Evolutionary conservation across 2,329 filamentous ascomycete genomes (phyloP).

Genomic region (Neospermospora avenae): DNA sequence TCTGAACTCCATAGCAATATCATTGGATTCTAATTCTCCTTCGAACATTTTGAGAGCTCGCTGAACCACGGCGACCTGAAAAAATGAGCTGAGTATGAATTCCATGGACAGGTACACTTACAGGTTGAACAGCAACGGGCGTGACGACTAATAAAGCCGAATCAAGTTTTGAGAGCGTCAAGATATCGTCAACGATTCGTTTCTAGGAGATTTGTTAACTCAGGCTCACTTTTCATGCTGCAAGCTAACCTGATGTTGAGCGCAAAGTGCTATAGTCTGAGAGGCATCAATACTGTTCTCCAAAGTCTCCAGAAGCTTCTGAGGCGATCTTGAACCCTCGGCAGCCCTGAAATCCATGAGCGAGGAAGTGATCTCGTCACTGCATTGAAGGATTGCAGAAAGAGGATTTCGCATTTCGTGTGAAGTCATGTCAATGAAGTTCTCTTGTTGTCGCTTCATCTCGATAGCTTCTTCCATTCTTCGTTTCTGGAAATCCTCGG

Average conservation of each 20-base stretch:
- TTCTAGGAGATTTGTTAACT: slow-evolving; percentile 48
- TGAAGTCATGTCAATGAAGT: slow-evolving; percentile 70
- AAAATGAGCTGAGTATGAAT: not conserved
- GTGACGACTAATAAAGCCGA: slow-evolving; percentile 68
- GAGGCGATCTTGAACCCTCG: slow-evolving; percentile 6
- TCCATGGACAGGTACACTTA: slow-evolving; percentile 36
- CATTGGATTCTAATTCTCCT: slow-evolving; percentile 67
- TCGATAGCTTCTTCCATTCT: slow-evolving; percentile 79
- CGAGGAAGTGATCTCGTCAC: slow-evolving; percentile 63
- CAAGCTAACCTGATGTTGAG: slow-evolving; percentile 51
- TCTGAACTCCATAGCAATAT: slow-evolving; percentile 67
- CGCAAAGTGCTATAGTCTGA: slow-evolving; percentile 78
- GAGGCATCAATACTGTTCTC: slow-evolving; percentile 66
- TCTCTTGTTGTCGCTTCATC: slow-evolving; percentile 68
- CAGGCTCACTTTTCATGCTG: not conserved
- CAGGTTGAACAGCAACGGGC: slow-evolving; percentile 65
- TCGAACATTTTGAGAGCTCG: slow-evolving; percentile 77
- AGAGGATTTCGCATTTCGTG: slow-evolving; percentile 77
- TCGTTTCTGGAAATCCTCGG: slow-evolving; percentile 74
- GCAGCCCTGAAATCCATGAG: slow-evolving; percentile 32
- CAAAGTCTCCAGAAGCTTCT: slow-evolving; percentile 48
- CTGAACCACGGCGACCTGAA: slow-evolving; percentile 52
- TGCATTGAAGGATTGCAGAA: slow-evolving; percentile 71
- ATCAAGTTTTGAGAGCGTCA: slow-evolving; percentile 67
- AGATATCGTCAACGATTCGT: slow-evolving; percentile 64